Conservation (phyloP, 495 filamentous ascomycete species). For the Amphirosellinia nigrospora region DNA sequence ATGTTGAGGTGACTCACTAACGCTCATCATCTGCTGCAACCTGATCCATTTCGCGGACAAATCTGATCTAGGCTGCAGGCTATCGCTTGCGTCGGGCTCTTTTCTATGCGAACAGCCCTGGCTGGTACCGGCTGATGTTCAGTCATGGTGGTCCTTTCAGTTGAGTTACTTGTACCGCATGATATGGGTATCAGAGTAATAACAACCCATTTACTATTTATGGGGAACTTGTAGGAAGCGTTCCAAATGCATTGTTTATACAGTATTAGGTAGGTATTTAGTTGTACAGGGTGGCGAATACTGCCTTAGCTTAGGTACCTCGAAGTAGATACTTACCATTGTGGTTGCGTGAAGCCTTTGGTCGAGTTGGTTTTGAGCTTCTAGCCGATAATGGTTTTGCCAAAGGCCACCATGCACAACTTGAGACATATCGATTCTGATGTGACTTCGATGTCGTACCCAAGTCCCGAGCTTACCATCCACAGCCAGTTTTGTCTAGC, state of each 20-base stretch:
- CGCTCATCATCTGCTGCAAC: slow-evolving; percentile 6
- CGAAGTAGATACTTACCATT: not conserved
- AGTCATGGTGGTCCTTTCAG: not conserved
- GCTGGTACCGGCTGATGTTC: not conserved
- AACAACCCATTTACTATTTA: not conserved
- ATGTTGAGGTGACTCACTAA: slow-evolving; percentile 21
- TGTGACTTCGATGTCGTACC: not conserved
- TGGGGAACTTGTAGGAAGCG: not conserved
- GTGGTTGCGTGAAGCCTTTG: not conserved
- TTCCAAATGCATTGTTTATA: slow-evolving; percentile 7
- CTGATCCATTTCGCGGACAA: not conserved
- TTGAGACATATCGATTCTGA: slow-evolving; percentile 2
- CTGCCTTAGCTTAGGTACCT: slow-evolving; percentile 3
- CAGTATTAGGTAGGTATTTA: not conserved
- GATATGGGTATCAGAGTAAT: not conserved
- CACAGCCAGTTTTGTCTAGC: not conserved
- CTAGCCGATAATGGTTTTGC: not conserved
- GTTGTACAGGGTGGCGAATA: slow-evolving; percentile 6
- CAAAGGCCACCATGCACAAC: not conserved
- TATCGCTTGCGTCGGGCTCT: not conserved
- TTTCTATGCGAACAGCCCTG: not conserved
- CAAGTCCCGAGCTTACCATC: not conserved
- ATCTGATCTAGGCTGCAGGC: slow-evolving; percentile 10
- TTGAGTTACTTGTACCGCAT: slow-evolving; percentile 1
- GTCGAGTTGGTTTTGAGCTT: not conserved